phyloP scores from a whole-genome alignment of 805 yeast genomes.

The Cyberlindnera mrakii region DNA sequence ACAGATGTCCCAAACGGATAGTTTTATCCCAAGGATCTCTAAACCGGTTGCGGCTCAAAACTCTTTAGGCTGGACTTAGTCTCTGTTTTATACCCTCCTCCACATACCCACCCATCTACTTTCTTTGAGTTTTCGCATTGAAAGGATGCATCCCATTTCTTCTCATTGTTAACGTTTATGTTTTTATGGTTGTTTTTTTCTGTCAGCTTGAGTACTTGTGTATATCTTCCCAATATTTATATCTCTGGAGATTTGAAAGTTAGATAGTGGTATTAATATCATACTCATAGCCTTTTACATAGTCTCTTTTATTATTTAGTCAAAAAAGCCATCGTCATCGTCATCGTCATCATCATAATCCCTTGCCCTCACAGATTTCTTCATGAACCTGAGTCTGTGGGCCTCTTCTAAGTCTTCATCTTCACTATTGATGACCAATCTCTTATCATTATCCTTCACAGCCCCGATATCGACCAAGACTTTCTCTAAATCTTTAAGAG shows the following conservation, averaged over 20 bases:
- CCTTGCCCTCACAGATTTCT: slow-evolving; percentile 45
- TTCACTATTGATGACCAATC: slow-evolving; percentile 56
- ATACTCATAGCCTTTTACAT: background rate
- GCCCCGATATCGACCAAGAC: slow-evolving; percentile 64
- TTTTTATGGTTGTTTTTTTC: background rate
- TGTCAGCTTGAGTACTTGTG: background rate
- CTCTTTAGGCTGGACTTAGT: slow-evolving; percentile 64
- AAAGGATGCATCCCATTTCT: too few relatives aligned
- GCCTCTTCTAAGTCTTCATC: slow-evolving; percentile 55
- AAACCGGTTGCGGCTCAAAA: slow-evolving; percentile 66
- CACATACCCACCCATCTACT: background rate
- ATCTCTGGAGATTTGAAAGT: background rate
- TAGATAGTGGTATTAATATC: background rate
- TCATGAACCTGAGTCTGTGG: slow-evolving; percentile 47
- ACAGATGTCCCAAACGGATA: slow-evolving; percentile 23
- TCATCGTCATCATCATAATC: slow-evolving; percentile 38
- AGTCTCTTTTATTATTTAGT: slow-evolving; percentile 22
- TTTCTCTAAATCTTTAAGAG: slow-evolving; percentile 61
- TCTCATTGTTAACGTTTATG: background rate
- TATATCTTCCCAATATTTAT: background rate
- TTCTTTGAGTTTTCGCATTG: background rate
- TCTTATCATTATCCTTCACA: slow-evolving; percentile 56
- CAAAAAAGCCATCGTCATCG: slow-evolving; percentile 42
- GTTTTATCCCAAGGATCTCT: slow-evolving; percentile 44
- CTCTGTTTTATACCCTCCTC: background rate